Conservation (phyloP, 352 stramenopile genomes). For the Phytophthora uliginosa region DNA sequence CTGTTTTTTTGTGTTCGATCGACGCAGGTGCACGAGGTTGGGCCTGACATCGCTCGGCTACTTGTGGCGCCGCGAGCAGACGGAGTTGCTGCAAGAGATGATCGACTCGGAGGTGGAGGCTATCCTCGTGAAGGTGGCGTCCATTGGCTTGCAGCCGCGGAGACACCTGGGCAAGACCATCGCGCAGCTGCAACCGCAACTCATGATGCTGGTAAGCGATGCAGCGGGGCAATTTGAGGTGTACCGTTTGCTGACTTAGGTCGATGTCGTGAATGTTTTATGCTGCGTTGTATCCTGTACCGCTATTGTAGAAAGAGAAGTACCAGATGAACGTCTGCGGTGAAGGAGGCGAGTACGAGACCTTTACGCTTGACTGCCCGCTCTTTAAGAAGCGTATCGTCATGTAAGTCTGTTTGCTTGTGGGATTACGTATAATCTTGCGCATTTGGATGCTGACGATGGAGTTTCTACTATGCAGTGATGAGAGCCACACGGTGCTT, state of each 20-base stretch:
- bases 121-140: slow-evolving; percentile 98
- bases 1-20: neutral
- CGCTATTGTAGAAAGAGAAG: slow-evolving; percentile 83
- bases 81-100: slow-evolving; percentile 96
- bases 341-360: slow-evolving; percentile 99
- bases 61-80: slow-evolving; percentile 96
- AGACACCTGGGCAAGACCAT: slow-evolving; percentile 92
- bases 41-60: slow-evolving; percentile 96
- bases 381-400: slow-evolving; percentile 96
- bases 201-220: slow-evolving; percentile 84
- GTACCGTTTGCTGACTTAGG: slow-evolving; percentile 19
- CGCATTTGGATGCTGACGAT: neutral
- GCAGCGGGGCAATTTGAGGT: neutral
- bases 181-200: slow-evolving; percentile 84
- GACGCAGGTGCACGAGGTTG: slow-evolving; percentile 90
- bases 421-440: neutral
- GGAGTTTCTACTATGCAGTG: slow-evolving; percentile 41
- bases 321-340: slow-evolving; percentile 99
- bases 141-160: slow-evolving; percentile 90
- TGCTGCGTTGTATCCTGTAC: neutral
- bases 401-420: slow-evolving; percentile 59
- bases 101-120: slow-evolving; percentile 95
- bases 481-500: slow-evolving; percentile 94
- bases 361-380: slow-evolving; percentile 98
- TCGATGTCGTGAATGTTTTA: slow-evolving; percentile 10